Evolutionary conservation across 176 grass and related monocot genomes (phyloP).

Genomic region (Oryza longistaminata): DNA sequence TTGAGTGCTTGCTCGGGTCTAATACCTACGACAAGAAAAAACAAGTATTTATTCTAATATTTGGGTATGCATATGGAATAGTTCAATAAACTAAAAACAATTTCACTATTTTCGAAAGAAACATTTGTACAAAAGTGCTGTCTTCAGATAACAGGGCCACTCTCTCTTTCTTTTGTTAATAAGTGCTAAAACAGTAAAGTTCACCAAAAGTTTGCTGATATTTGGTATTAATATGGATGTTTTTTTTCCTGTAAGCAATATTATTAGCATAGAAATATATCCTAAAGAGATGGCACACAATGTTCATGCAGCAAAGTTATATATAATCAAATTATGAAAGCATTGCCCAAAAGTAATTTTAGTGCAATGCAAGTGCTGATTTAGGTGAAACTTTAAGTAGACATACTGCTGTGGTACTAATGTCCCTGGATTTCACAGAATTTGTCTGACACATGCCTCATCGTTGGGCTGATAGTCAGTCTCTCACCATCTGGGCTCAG

Average conservation of each 20-base stretch:
- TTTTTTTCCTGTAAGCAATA: neutral
- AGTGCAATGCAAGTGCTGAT: slow-evolving; percentile 7
- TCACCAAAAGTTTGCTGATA: neutral
- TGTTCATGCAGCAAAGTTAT: neutral
- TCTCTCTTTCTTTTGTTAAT: neutral
- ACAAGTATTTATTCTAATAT: neutral
- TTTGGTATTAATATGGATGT: neutral
- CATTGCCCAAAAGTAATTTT: slow-evolving; percentile 16
- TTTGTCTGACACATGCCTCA: neutral
- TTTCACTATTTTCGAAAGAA: neutral
- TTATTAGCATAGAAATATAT: neutral
- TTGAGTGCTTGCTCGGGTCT: neutral
- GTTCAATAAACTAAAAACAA: neutral
- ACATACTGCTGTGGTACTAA: slow-evolving; percentile 11
- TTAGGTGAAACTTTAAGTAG: neutral
- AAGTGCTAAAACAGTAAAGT: neutral
- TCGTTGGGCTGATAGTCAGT: slow-evolving; percentile 21
- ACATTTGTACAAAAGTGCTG: neutral
- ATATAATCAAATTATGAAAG: neutral
- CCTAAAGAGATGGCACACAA: neutral
- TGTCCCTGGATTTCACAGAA: slow-evolving; percentile 31
- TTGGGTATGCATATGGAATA: slow-evolving; percentile 23
- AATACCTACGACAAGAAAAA: neutral
- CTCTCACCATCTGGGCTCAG: neutral
- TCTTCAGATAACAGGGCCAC: neutral